Conservation (phyloP, 352 stramenopile genomes). For the Blastocystis sp. region DNA sequence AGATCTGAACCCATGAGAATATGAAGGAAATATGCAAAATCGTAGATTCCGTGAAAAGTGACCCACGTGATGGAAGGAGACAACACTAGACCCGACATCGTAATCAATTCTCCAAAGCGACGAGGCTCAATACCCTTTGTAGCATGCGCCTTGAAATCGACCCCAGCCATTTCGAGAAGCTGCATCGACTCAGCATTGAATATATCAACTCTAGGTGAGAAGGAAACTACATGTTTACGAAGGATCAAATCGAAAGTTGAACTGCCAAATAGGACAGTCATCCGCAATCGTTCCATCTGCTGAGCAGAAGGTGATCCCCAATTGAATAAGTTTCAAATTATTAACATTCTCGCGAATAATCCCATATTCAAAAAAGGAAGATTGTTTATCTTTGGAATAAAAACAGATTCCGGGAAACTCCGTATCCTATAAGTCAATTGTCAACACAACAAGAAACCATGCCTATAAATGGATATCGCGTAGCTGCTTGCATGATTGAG, state of each 20-base stretch:
- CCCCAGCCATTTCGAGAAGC: conserved; percentile 14
- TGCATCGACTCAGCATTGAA: conserved; percentile 64
- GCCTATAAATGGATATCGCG: conserved; percentile 43
- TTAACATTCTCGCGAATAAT: conserved; percentile 66
- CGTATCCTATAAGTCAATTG: conserved; percentile 22
- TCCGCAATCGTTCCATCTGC: conserved; percentile 28
- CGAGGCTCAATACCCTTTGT: conserved; percentile 18
- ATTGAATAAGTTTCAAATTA: conserved; percentile 59
- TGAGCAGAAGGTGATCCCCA: conserved; percentile 62
- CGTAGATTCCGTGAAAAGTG: conserved; percentile 54
- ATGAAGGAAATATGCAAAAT: conserved; percentile 53
- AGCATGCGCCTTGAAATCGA: conserved; percentile 25
- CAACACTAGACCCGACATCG: conserved; percentile 62
- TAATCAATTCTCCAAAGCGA: conserved; percentile 62
- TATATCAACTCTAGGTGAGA: conserved; percentile 30
- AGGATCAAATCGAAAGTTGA: conserved; percentile 64
- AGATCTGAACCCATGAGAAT: conserved; percentile 55
- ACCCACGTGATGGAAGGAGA: conserved; percentile 55
- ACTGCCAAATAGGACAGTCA: conserved; percentile 63
- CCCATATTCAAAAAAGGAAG: conserved; percentile 38
- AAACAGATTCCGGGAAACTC: conserved; percentile 65
- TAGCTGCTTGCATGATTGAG: conserved; percentile 53
- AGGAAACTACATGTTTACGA: not conserved
- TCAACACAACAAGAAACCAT: not conserved
- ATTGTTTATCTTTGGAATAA: conserved; percentile 45